These are phyloP conservation scores for Hanseniaspora clermontiae DNA, from an alignment of 805 yeast genomes.

Conservation along the genomic window DNA sequence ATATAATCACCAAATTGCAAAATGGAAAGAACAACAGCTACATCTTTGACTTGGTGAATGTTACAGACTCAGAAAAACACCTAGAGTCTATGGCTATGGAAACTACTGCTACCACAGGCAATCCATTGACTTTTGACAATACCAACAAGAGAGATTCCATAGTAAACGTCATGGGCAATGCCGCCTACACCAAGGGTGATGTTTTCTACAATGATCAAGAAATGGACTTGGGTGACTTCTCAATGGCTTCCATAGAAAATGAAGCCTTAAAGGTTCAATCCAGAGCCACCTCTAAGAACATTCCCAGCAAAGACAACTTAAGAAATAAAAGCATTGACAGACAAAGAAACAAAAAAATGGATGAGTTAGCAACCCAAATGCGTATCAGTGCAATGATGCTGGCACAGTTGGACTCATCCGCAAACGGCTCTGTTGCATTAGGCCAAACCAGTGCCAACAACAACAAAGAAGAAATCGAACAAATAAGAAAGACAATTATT, in stretches of 20 bases:
- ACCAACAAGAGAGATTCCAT: not conserved
- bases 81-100: not conserved
- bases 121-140: not conserved
- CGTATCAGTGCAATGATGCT: constrained; percentile 92
- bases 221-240: constrained; percentile 66
- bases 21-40: constrained; percentile 24
- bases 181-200: constrained; percentile 1
- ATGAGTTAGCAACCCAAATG: constrained; percentile 77
- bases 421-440: constrained; percentile 32
- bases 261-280: constrained; percentile 31
- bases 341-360: constrained; percentile 32
- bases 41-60: constrained; percentile 33
- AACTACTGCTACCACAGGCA: not conserved
- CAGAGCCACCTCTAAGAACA: constrained; percentile 28
- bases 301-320: constrained; percentile 30
- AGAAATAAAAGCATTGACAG: constrained; percentile 23
- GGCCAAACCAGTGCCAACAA: constrained; percentile 34
- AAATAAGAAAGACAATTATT: constrained; percentile 58
- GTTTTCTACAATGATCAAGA: constrained; percentile 30
- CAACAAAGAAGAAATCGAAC: constrained; percentile 22
- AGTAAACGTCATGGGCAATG: not conserved
- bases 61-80: constrained; percentile 16
- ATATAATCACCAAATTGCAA: constrained; percentile 32
- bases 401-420: constrained; percentile 59
- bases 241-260: constrained; percentile 44